Evolutionary conservation across 2,329 filamentous ascomycete genomes (phyloP).

Genomic region (Macrophomina phaseolina): DNA sequence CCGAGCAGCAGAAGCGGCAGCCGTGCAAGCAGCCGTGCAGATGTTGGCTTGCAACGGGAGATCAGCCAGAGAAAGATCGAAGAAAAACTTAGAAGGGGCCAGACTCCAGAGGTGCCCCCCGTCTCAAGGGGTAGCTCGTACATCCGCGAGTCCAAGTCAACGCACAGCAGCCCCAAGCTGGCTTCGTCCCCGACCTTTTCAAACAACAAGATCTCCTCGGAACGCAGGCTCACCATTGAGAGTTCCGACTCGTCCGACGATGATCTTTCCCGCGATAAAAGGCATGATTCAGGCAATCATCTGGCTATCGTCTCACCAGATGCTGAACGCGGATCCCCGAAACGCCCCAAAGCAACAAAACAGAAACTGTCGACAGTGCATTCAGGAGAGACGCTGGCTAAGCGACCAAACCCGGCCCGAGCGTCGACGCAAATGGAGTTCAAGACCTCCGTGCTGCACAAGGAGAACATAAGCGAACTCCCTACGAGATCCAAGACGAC

Average conservation of each 20-base stretch:
- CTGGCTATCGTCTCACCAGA: constrained; percentile 27
- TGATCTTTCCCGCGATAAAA: constrained; percentile 29
- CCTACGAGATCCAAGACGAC: constrained; percentile 6
- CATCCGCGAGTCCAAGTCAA: constrained; percentile 35
- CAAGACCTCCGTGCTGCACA: constrained; percentile 30
- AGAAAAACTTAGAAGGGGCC: constrained; percentile 42
- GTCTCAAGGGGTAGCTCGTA: constrained; percentile 46
- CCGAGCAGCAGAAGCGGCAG: constrained; percentile 64
- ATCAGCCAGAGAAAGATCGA: constrained; percentile 46
- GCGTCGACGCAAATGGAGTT: constrained; percentile 31
- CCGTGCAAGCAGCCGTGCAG: constrained; percentile 47
- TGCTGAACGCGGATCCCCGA: constrained; percentile 31
- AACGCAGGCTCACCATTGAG: constrained; percentile 34
- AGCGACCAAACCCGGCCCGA: constrained; percentile 29
- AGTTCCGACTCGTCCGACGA: constrained; percentile 36
- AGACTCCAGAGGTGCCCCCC: constrained; percentile 42
- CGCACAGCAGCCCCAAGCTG: constrained; percentile 35
- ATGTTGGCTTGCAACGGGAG: constrained; percentile 45
- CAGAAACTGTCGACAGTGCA: constrained; percentile 43
- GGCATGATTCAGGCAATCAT: constrained; percentile 30
- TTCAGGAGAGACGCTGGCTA: constrained; percentile 32
- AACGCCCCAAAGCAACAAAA: constrained; percentile 36
- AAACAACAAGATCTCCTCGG: constrained; percentile 36
- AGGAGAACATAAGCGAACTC: constrained; percentile 25
- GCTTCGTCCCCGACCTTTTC: constrained; percentile 33